Conservation (phyloP, 2,329 filamentous ascomycete genomes). For the Alternaria burnsii region DNA sequence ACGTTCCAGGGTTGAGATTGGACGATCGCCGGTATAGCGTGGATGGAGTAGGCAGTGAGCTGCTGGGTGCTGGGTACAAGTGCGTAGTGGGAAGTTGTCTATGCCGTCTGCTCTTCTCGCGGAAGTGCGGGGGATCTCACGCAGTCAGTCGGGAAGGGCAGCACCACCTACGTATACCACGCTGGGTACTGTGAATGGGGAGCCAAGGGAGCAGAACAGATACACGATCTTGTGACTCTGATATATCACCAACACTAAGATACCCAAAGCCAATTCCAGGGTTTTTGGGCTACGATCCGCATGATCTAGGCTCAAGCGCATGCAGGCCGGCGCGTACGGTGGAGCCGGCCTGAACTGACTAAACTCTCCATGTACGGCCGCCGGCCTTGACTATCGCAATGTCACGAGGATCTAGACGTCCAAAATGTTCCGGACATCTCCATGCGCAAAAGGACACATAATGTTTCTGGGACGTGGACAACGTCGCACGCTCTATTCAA, state of each 20-base stretch:
- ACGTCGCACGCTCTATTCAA: neutral
- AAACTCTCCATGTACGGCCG: constrained; percentile 1
- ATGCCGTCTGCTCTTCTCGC: neutral
- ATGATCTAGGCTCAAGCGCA: constrained; percentile 14
- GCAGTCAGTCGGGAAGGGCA: neutral
- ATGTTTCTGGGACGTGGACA: constrained; percentile 1
- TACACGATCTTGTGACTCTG: constrained; percentile 16
- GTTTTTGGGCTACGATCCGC: constrained; percentile 18
- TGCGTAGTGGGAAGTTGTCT: neutral
- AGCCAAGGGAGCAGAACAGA: neutral
- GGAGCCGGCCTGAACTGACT: constrained; percentile 18
- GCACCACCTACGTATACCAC: constrained; percentile 2
- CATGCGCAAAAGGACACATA: neutral
- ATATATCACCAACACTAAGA: neutral
- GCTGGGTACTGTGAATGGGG: constrained; percentile 5
- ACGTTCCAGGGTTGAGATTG: constrained; percentile 2
- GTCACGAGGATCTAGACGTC: neutral
- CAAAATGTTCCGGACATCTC: neutral
- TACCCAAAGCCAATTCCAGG: constrained; percentile 8
- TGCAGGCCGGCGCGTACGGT: constrained; percentile 17
- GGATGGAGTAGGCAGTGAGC: constrained; percentile 4
- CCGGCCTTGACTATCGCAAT: neutral
- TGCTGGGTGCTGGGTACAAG: neutral
- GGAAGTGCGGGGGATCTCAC: constrained; percentile 2
- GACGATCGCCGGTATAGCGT: constrained; percentile 5